phyloP scores from a whole-genome alignment of 148 eudicot species.

The Amaranthus palmeri region DNA sequence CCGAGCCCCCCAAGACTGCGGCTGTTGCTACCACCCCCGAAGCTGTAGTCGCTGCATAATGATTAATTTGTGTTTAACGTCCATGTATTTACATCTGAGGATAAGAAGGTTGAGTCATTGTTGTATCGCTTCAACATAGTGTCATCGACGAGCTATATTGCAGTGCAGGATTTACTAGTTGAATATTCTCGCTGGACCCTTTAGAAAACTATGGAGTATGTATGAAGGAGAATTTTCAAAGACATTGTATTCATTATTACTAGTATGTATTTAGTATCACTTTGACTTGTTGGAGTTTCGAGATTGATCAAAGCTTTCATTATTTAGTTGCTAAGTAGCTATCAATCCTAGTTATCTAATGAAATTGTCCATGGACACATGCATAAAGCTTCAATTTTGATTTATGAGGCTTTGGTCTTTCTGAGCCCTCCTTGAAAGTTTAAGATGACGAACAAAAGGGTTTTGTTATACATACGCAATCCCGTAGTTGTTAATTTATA shows the following conservation, averaged over 20 bases:
- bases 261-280: not conserved
- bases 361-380: too few species aligned
- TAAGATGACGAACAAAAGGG: too few species aligned
- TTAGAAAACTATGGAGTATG: not conserved
- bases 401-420: too few species aligned
- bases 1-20: conserved; percentile 26
- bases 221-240: not conserved
- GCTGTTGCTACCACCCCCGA: conserved; percentile 28
- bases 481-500: too few species aligned
- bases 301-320: not conserved
- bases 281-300: not conserved
- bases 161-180: not conserved
- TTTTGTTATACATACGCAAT: too few species aligned
- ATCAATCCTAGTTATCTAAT: too few species aligned
- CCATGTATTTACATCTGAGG: conserved; percentile 2
- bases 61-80: not conserved
- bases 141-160: not conserved
- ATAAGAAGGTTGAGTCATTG: conserved; percentile 2
- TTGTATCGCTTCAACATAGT: not conserved
- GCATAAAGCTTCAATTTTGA: too few species aligned
- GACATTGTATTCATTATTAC: not conserved
- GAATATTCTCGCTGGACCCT: not conserved
- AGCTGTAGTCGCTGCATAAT: conserved; percentile 37
- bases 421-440: too few species aligned
- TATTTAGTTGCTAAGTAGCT: not conserved